Conservation (phyloP, 306 rosid genomes). For the Lithocarpus polystachyus region DNA sequence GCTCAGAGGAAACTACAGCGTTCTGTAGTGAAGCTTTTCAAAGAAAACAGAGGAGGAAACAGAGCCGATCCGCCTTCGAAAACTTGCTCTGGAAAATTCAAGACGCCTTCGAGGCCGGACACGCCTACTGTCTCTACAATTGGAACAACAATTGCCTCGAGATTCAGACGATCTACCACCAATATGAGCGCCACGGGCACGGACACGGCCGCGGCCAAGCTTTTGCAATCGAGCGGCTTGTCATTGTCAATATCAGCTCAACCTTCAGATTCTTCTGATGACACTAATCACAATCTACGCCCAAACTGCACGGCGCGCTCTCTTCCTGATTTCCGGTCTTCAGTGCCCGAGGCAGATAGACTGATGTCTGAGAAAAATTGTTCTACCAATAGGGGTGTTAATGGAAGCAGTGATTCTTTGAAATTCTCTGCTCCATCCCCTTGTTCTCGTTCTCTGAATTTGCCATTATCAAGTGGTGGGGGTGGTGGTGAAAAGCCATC, state of each 20-base stretch:
- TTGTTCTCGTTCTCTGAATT: constrained; percentile 44
- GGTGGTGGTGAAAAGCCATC: constrained; percentile 30
- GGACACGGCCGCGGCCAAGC: constrained; percentile 56
- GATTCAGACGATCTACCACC: constrained; percentile 42
- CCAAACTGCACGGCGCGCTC: constrained; percentile 42
- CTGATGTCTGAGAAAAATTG: constrained; percentile 36
- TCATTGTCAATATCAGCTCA: constrained; percentile 23
- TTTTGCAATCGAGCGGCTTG: constrained; percentile 56
- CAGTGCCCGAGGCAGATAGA: constrained; percentile 46
- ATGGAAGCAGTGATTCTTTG: constrained; percentile 26
- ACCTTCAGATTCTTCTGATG: constrained; percentile 21
- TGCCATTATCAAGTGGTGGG: constrained; percentile 35
- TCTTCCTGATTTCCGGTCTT: constrained; percentile 60
- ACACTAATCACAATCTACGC: constrained; percentile 24
- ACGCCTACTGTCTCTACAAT: constrained; percentile 42
- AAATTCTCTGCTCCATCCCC: constrained; percentile 39
- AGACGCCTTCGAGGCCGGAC: constrained; percentile 59
- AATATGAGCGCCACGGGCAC: constrained; percentile 38
- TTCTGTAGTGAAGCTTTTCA: constrained; percentile 37
- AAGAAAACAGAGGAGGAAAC: constrained; percentile 50
- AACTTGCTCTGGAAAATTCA: constrained; percentile 36
- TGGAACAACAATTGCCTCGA: constrained; percentile 27
- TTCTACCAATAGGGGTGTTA: constrained; percentile 16
- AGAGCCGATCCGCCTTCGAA: constrained; percentile 38
- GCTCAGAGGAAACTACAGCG: constrained; percentile 52